Evolutionary conservation across 805 yeast genomes (phyloP), one percentile per base, ranked within the genome.

Genomic region (Candida michaelii): DNA sequence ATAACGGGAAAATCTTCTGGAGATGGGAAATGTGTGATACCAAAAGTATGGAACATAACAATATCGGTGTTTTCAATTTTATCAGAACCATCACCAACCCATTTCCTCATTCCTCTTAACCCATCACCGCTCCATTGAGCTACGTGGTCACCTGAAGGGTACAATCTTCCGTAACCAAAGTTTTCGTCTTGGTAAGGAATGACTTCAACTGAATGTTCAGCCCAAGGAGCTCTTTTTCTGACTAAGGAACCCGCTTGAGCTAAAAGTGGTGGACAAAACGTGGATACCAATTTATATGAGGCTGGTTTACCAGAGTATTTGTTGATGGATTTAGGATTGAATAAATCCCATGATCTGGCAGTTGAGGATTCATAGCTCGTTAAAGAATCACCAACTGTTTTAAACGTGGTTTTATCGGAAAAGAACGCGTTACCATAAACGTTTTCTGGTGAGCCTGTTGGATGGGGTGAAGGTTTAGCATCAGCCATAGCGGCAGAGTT

Each of bases 1-100:
- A 85, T 85, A 50, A 85, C 77, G 44, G 93, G 93, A 83, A 85
- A 85, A 64, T 85, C 95, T 69, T 85, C 93, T 46, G 93, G 91
- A 11, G 90, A 83, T 46, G 95, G 95, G 78, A 85, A 82, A 62
- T 85, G 95, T 25, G 91, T 81, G 52, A 85, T 79, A 56, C 93
- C 93, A 56, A 86, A 85, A 21, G 91, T 85, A 65, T 85, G 90
- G 81, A 80, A 86, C 55, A 82, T 67, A 40, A 85, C 75, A 47
- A 85, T 75, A 60, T 86, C 93, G 30, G 87, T 81, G 68, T 82
- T 74, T 51, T 79, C 84, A 55, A 82, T 68, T 15, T 60, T 59
- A 43, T 73, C 86, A 5, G 63, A 38, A 45, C 84, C 85, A 53
- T 82, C 81, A 42, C 81, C 85, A 47, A 78, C 65, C 88, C 88